These are phyloP conservation scores for Marchantia paleacea DNA, from an alignment of 225 moss, liverwort and hornwort genomes.

Conservation along the genomic window DNA sequence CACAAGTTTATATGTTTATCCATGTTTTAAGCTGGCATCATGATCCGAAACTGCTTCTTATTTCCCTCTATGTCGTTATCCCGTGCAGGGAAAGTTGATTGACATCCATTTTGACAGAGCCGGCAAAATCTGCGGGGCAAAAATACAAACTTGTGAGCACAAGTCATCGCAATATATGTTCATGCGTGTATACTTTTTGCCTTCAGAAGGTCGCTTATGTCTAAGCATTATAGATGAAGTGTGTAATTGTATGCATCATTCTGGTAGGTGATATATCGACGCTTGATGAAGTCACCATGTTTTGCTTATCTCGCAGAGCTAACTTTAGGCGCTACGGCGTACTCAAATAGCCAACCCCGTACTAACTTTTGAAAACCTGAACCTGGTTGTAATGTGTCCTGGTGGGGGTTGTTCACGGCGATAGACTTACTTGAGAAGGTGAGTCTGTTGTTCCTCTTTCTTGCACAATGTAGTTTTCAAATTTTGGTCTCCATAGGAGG, in stretches of 20 bases:
- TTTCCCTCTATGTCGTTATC: neutral
- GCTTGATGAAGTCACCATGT: neutral
- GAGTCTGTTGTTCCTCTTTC: neutral
- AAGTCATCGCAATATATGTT: neutral
- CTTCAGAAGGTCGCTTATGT: neutral
- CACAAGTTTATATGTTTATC: no score
- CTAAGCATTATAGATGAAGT: neutral
- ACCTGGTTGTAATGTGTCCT: slow-evolving; percentile 25
- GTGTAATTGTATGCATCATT: neutral
- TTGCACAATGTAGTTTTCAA: neutral
- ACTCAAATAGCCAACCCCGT: neutral
- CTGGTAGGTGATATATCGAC: neutral
- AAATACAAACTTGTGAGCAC: slow-evolving; percentile 96
- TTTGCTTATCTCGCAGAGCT: neutral
- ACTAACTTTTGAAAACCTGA: slow-evolving; percentile 3
- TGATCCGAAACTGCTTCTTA: no score
- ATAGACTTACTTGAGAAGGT: slow-evolving; percentile 95
- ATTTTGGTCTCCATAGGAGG: neutral
- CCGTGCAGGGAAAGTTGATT: slow-evolving; percentile 86
- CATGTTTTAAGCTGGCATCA: no score
- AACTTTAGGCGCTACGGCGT: neutral
- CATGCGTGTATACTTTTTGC: neutral
- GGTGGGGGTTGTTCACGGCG: slow-evolving; percentile 18
- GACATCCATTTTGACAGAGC: slow-evolving; percentile 91
- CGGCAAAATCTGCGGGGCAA: slow-evolving; percentile 92